Percentiles rank a stretch among this genome's conserved stretches.
These are phyloP conservation scores for Starmera dryadoides DNA, from an alignment of 805 yeast species.

Conservation along the genomic window DNA sequence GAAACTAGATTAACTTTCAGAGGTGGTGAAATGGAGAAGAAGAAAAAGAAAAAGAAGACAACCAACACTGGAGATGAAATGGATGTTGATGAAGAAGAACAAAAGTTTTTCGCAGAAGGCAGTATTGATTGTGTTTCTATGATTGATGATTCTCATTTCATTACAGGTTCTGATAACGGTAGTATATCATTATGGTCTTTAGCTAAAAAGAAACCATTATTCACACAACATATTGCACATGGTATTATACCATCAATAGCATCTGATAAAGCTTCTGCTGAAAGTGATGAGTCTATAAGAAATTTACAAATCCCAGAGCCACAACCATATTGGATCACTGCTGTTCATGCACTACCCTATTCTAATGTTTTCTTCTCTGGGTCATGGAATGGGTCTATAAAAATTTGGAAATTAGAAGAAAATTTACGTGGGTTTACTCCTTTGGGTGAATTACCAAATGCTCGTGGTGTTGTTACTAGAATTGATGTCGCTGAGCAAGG, in stretches of 20 bases:
- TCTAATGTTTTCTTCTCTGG: conserved; percentile 82
- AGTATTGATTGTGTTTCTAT: conserved; percentile 83
- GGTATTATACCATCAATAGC: conserved; percentile 51
- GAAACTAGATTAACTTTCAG: conserved; percentile 90
- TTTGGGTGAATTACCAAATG: conserved; percentile 49
- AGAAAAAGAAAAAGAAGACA: conserved; percentile 25
- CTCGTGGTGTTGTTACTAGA: conserved; percentile 63
- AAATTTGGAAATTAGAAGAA: conserved; percentile 70
- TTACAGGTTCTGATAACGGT: conserved; percentile 95
- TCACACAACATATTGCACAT: conserved; percentile 64
- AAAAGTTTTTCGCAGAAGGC: conserved; percentile 62
- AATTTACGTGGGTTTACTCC: conserved; percentile 53
- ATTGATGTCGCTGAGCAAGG: conserved; percentile 52
- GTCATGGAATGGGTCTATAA: conserved; percentile 75
- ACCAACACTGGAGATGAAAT: conserved; percentile 24
- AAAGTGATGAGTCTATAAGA: conserved; percentile 27
- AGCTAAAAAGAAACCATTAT: conserved; percentile 83
- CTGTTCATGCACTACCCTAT: conserved; percentile 76
- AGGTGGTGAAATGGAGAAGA: conserved; percentile 63
- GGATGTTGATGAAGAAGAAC: conserved; percentile 24
- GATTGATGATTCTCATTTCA: conserved; percentile 88
- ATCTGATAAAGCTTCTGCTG: conserved; percentile 51
- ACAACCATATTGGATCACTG: conserved; percentile 82
- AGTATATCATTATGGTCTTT: conserved; percentile 84
- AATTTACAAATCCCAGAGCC: conserved; percentile 54